Evolutionary conservation across 1,284 basidiomycete genomes (phyloP), one percentile per base, ranked within the genome.

Genomic region (Apiotrichum mycotoxinovorans): DNA sequence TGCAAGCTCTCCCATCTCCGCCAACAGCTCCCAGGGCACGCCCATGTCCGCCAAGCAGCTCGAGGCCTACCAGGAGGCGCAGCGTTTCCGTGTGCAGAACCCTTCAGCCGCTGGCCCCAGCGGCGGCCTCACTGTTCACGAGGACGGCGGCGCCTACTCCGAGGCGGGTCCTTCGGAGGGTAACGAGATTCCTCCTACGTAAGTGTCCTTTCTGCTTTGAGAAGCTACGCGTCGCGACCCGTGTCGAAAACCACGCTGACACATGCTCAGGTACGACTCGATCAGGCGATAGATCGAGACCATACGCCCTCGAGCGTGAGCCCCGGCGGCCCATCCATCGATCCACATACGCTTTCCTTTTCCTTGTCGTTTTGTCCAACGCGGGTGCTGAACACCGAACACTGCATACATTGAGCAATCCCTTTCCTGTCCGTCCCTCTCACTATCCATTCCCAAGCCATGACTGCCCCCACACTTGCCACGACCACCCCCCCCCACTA

Each of bases 21-120:
- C 27, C 18, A 10, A 18, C 33, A 9, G 27, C n/a, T 12, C 44
- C 9, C 15, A 10, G 7, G 17, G 18, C 14, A 11, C 23, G 9
- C 5, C 43, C 26, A 70, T 72, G 71, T 56, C 63, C 1, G 60
- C 67, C 14, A 75, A 75, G 62, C 73, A 75, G 62, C 50, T 66
- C 27, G 73, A 75, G 61, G 71, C 71, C 41, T 71, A 69, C 52
- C 66, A 69, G 35, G 71, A 75, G 46, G 54, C 55, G 11, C 67
- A 73, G 55, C 54, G 68, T 22, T 68, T 68, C 62, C 64, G 62
- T 35, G 68, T 71, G 15, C 66, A 65, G 50, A 72, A 71, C 57
- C 65, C 35, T 25, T n/a, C n/a, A n/a, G 48, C 3, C 11, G 30
- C 34, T 12, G 47, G 35, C 25, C 25, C 51, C 22, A 44, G 43